A percentile compares a stretch with the other conserved stretches of the same genome.
Evolutionary conservation across 2,329 filamentous ascomycete genomes (phyloP).

Genomic region (Didymella exigua): DNA sequence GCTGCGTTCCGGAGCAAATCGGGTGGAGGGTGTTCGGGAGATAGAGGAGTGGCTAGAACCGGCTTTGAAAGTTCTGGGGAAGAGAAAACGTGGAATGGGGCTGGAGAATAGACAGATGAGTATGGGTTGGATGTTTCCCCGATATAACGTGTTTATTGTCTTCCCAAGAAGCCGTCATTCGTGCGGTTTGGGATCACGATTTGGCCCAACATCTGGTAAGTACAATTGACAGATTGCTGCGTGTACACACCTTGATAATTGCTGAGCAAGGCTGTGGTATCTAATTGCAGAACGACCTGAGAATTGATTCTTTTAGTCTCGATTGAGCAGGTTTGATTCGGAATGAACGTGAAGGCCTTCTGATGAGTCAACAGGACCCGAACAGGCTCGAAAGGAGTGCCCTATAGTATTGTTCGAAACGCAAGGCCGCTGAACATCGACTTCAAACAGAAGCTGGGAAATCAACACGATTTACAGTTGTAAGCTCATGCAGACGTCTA

Average conservation of each 20-base stretch:
- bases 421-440: not conserved
- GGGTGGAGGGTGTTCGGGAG: conserved; percentile 1
- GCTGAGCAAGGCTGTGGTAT: no score
- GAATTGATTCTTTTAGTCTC: not conserved
- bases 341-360: not conserved
- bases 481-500: not conserved
- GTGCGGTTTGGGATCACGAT: not conserved
- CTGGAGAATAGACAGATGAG: not conserved
- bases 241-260: not conserved
- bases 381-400: not conserved
- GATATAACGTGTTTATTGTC: not conserved
- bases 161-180: not conserved
- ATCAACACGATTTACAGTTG: no score
- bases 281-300: not conserved
- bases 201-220: not conserved
- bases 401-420: no score
- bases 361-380: not conserved
- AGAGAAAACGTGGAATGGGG: not conserved
- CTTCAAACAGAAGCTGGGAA: no score
- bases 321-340: not conserved
- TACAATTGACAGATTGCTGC: not conserved
- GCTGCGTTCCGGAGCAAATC: conserved; percentile 13
- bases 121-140: not conserved
- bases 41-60: conserved; percentile 9
- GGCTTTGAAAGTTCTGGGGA: conserved; percentile 3